Evolutionary conservation across 345 rosid genomes (phyloP).

Genomic region (Citropsis articulata): DNA sequence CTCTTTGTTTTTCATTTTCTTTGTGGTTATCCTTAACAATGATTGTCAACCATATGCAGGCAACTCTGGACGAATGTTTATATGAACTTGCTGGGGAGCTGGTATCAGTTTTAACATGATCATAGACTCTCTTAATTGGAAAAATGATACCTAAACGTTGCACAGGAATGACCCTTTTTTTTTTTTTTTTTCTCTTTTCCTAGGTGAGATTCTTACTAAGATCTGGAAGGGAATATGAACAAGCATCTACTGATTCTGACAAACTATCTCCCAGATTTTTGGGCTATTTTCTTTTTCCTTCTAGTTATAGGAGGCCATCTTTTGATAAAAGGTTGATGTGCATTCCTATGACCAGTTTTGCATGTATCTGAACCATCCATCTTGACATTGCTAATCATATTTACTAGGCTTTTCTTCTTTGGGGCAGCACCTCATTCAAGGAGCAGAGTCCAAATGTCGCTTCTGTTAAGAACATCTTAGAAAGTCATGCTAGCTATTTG

Average conservation of each 20-base stretch:
- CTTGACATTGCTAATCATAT: constrained; percentile 3
- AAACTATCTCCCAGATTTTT: constrained; percentile 77
- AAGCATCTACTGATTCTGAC: constrained; percentile 68
- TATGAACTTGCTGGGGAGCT: constrained; percentile 99
- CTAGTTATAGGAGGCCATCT: constrained; percentile 69
- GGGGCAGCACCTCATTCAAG: constrained; percentile 63
- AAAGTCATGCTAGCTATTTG: constrained; percentile 92
- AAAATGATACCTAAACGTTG: constrained; percentile 10
- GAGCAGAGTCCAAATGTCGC: constrained; percentile 91
- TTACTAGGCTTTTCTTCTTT: constrained; percentile 16
- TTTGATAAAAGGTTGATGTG: constrained; percentile 62
- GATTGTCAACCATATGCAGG: constrained; percentile 48
- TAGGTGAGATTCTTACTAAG: constrained; percentile 97
- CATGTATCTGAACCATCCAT: not conserved
- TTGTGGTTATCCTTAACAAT: constrained; percentile 16
- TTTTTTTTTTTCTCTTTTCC: constrained; percentile 9
- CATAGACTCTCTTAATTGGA: constrained; percentile 9
- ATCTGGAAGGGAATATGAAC: constrained; percentile 94
- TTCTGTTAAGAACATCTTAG: constrained; percentile 85
- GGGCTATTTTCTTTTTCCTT: constrained; percentile 81
- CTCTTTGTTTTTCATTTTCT: constrained; percentile 2
- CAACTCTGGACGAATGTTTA: constrained; percentile 91
- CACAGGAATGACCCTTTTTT: not conserved
- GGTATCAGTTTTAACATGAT: constrained; percentile 41
- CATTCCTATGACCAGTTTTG: constrained; percentile 10